phyloP scores from a whole-genome alignment of 805 yeast genomes.

The Candida boleticola region DNA sequence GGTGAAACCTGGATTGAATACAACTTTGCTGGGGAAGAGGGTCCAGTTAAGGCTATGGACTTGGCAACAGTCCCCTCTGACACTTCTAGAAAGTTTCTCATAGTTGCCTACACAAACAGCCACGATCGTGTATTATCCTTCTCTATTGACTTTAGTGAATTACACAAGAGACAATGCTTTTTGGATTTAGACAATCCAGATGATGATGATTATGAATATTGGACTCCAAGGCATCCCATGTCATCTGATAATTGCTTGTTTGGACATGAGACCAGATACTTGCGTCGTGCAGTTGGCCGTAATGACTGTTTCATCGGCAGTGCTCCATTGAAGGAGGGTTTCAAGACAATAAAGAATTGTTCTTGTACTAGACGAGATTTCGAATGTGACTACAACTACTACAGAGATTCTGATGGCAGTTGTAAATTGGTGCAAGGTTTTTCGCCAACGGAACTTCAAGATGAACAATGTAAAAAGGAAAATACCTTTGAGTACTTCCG shows the following conservation, averaged over 20 bases:
- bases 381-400: slow-evolving; percentile 91
- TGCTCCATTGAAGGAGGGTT: slow-evolving; percentile 56
- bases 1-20: slow-evolving; percentile 75
- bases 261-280: slow-evolving; percentile 41
- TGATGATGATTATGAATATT: slow-evolving; percentile 40
- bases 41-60: slow-evolving; percentile 58
- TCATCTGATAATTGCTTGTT: slow-evolving; percentile 38
- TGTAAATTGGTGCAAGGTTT: slow-evolving; percentile 81
- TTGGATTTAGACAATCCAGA: slow-evolving; percentile 41
- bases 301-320: slow-evolving; percentile 70
- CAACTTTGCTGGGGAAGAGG: slow-evolving; percentile 50
- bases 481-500: slow-evolving; percentile 69
- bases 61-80: slow-evolving; percentile 90
- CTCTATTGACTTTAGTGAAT: slow-evolving; percentile 36
- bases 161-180: slow-evolving; percentile 39
- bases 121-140: slow-evolving; percentile 40
- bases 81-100: slow-evolving; percentile 73
- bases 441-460: slow-evolving; percentile 58
- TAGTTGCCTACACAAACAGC: slow-evolving; percentile 51
- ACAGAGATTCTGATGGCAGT: slow-evolving; percentile 69
- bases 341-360: slow-evolving; percentile 62
- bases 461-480: slow-evolving; percentile 56
- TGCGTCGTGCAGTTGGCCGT: slow-evolving; percentile 43
- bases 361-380: slow-evolving; percentile 81
- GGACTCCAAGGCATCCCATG: slow-evolving; percentile 41